Evolutionary conservation across 2,329 filamentous ascomycete species (phyloP), one percentile per base, ranked within the genome.

Genomic region (Helminthosporium solani): DNA sequence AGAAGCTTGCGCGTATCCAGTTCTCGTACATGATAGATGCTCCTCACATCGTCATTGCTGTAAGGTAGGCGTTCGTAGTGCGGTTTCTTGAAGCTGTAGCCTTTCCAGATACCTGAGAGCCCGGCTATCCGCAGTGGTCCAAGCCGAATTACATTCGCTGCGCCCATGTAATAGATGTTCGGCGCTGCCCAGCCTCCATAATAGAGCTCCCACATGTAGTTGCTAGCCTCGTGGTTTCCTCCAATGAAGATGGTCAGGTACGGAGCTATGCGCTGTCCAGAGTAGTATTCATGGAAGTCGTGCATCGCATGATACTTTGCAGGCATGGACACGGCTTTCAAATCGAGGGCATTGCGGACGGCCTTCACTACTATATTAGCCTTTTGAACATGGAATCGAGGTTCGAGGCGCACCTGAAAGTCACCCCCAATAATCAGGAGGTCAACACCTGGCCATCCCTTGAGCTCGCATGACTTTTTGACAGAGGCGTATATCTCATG

Each of bases 151-250:
- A 99, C 85, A 64, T 95, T 96, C 49, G 94, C 90, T 27, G 90
- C 89, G 39, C 94, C 94, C 68, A 97, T 80, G 72, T 96, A 99
- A 76, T 96, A 99, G 53, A 99, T 97, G 57, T 94, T 95, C 7
- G 90, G 90, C 7, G 92, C 92, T 5, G 90, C 94, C 94, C 94
- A 99, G 40, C 94, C 94, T 41, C 94, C 94, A 66, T 97, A 95
- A 74, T 89, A 95, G 0, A 99, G 80, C 72, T 99, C 94, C 77
- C 85, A 94, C 4, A 96, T 76, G 70, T 97, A 84, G 40, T 88
- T 90, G 61, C 88, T 88, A 0, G 94, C 92, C 73, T 99, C 94
- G 63, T 99, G 94, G 66, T 99, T 99, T 2, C 94, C 94, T 34
- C 86, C 91, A 40, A 96, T 85, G 72, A 97, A 97, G 35, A 97